Evolutionary conservation across 805 yeast species (phyloP).

Genomic region (Suhomyces emberorum): DNA sequence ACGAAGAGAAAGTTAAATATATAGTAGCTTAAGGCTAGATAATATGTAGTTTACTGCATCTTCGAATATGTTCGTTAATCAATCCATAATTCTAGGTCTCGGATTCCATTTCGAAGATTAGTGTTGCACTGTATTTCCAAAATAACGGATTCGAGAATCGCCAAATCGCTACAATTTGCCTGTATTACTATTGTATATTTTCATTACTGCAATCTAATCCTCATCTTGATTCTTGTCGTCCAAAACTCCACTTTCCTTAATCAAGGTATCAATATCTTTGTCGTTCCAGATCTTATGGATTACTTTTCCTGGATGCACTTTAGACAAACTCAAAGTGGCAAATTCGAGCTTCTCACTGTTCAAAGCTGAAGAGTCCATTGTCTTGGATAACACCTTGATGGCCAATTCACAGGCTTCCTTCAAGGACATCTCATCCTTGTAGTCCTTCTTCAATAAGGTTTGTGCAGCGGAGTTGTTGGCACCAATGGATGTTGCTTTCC

Average conservation of each 20-base stretch:
- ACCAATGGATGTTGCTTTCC: slow-evolving; percentile 98
- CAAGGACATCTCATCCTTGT: slow-evolving; percentile 71
- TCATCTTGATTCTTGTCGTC: slow-evolving; percentile 34
- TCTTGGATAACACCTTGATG: slow-evolving; percentile 85
- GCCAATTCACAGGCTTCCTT: slow-evolving; percentile 85
- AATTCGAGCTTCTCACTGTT: slow-evolving; percentile 90
- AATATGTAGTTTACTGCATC: too few species aligned
- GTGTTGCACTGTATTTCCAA: too few species aligned
- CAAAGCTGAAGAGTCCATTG: slow-evolving; percentile 84
- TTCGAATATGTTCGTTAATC: too few species aligned
- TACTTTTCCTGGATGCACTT: slow-evolving; percentile 47
- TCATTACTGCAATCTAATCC: too few species aligned
- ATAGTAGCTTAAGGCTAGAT: too few species aligned
- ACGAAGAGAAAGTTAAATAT: too few species aligned
- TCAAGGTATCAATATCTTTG: slow-evolving; percentile 66
- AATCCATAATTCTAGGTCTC: too few species aligned
- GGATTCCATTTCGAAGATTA: too few species aligned
- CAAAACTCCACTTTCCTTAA: slow-evolving; percentile 69
- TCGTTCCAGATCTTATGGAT: slow-evolving; percentile 78
- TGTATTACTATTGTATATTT: too few species aligned
- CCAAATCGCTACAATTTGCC: too few species aligned
- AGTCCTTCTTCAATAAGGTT: slow-evolving; percentile 91
- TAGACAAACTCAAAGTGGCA: slow-evolving; percentile 64
- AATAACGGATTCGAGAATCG: too few species aligned
- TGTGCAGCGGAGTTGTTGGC: slow-evolving; percentile 96